Conservation (phyloP, 495 filamentous ascomycete species). For the Umbilicaria muhlenbergii region DNA sequence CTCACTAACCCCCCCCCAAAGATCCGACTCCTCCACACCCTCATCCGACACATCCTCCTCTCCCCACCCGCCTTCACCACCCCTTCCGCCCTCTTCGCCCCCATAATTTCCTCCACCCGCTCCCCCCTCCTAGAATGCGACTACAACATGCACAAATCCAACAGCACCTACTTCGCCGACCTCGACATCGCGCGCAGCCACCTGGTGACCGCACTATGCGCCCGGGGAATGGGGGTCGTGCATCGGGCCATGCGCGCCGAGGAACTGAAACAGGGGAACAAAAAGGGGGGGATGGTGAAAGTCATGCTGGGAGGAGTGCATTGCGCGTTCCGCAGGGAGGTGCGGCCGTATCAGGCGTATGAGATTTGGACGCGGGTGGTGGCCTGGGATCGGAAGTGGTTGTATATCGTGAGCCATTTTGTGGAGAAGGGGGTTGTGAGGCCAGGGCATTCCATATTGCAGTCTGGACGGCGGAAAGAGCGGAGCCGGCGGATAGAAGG, state of each 20-base stretch:
- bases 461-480: constrained; percentile 6
- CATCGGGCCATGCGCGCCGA: too few species aligned
- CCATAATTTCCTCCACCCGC: constrained; percentile 35
- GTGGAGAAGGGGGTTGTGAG: constrained; percentile 37
- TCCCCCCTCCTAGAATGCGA: constrained; percentile 38
- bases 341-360: constrained; percentile 47
- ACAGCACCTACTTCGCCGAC: constrained; percentile 62
- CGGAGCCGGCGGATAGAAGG: constrained; percentile 2
- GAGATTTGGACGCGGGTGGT: constrained; percentile 54
- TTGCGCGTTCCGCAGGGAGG: constrained; percentile 51
- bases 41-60: not conserved
- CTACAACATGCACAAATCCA: constrained; percentile 59
- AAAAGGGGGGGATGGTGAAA: constrained; percentile 14
- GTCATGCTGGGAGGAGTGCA: constrained; percentile 43
- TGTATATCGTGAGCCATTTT: constrained; percentile 61
- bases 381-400: constrained; percentile 73
- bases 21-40: constrained; percentile 7
- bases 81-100: constrained; percentile 30
- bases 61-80: not conserved
- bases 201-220: constrained; percentile 41
- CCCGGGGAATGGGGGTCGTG: constrained; percentile 36
- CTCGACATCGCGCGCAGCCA: constrained; percentile 54
- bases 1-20: constrained; percentile 22
- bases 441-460: constrained; percentile 8
- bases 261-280: constrained; percentile 22